Evolutionary conservation across 495 filamentous ascomycete species (phyloP), one percentile per base, ranked within the genome.

Genomic region (Cercophora sp.): DNA sequence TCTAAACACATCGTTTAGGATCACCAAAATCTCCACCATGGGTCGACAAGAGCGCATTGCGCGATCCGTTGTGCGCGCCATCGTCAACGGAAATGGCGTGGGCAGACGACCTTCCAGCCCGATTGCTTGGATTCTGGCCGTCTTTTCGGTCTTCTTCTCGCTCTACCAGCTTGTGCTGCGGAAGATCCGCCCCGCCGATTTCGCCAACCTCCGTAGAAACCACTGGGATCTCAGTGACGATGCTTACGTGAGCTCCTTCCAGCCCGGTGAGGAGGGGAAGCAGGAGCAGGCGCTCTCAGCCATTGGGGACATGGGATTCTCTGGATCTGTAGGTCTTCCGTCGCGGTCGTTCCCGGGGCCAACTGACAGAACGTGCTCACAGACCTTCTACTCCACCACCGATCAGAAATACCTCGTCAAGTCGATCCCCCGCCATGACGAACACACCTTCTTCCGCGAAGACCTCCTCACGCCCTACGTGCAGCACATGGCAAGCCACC

Each of bases 361-460:
- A n/a, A n/a, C n/a, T n/a, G n/a, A n/a, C n/a, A n/a, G n/a, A 11
- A 10, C 16, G 5, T 11, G 8, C 1, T 0, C 23, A 5, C 39
- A 69, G 76, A 85, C 85, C n/a, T 88, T 88, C 67, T 84, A 85
- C 65, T 70, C 70, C 18, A 87, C 84, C 0, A 57, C 72, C 18
- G 78, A 87, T 55, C 69, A 70, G 15, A 77, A 76, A 51, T 85
- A 76, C 57, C 75, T 87, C 2, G 72, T 87, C 58, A 88, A 88
- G 59, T 84, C 80, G 8, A 63, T 88, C 5, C 84, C 84, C 0
- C 76, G 85, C 2, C 70, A 75, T 29, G 86, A 83, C 52, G 85
- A 88, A 51, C 74, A 87, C 59, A 70, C 73, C 36, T 88, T 86
- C 68, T 88, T 88, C 72, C 71, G 76, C 48, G 63, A 79, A 2